phyloP scores from a whole-genome alignment of 75 land plant genomes.

The Selaginella moellendorffii region DNA sequence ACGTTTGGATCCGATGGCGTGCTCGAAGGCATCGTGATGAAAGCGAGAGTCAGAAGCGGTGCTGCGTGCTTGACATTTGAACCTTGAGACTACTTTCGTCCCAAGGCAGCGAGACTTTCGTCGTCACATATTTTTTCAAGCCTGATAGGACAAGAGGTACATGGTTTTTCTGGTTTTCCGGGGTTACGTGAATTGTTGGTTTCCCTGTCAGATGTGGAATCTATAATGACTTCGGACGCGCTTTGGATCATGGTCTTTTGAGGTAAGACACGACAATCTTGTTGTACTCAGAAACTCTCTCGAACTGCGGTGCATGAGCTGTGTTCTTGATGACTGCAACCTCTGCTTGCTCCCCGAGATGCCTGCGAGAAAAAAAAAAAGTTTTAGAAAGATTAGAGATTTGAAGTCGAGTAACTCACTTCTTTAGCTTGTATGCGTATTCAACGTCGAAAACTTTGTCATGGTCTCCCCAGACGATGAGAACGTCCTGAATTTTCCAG shows the following conservation, averaged over 20 bases:
- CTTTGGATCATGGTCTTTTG: background rate
- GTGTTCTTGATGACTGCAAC: background rate
- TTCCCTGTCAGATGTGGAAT: too few relatives aligned
- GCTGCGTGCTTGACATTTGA: conserved; percentile 23
- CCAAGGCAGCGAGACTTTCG: too few relatives aligned
- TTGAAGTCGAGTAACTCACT: background rate
- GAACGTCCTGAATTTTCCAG: conserved; percentile 15
- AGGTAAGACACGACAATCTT: background rate
- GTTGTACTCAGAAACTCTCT: background rate
- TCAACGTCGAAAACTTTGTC: conserved; percentile 11
- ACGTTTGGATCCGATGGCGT: conserved; percentile 59
- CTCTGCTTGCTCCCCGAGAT: background rate
- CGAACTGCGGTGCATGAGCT: background rate
- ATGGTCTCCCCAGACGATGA: conserved; percentile 19
- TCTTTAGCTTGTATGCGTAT: conserved; percentile 13
- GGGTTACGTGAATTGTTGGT: too few relatives aligned
- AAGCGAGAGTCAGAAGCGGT: conserved; percentile 23
- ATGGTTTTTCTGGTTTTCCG: too few relatives aligned
- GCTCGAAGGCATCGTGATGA: conserved; percentile 54
- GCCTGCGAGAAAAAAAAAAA: background rate
- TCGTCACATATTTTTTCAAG: too few relatives aligned
- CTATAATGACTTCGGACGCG: too few relatives aligned
- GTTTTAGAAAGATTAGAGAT: too few relatives aligned
- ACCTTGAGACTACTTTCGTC: too few relatives aligned
- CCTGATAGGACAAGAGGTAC: too few relatives aligned